Evolutionary conservation across 441 rosid genomes (phyloP), one percentile per base, ranked within the genome.

Genomic region (Metrosideros polymorpha): DNA sequence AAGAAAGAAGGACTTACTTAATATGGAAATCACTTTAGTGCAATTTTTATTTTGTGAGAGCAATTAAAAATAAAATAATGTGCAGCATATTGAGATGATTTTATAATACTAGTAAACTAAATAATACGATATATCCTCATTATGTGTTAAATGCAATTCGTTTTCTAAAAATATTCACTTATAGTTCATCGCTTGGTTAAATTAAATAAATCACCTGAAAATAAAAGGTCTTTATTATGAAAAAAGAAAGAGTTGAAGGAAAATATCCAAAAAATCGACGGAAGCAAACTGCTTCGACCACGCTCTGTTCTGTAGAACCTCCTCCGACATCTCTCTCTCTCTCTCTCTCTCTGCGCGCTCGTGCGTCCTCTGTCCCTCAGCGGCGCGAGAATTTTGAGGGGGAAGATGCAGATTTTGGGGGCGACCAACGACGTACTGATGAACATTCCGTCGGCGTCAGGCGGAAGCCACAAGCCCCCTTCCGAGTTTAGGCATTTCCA

Each of bases 381-480:
- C 7, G 29, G 17, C 87, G 55, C 39, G 76, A 24, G 59, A 56
- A 45, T 50, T 66, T 42, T 24, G 14, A 19, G 50, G 32, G 17
- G 17, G 10, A 22, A 4, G 29, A 79, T 89, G 95, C 92, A 86
- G 90, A 84, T 89, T 42, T 83, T 88, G 29, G 93, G 91, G 57
- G 90, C 71, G 35, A 82, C 87, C 32, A 89, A 85, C 83, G 94
- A 94, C 39, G 91, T 86, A 8, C 76, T 89, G 86, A 89, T 87
- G 57, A 86, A 85, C 12, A 29, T 86, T 84, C 92, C 95, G 53
- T 89, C 93, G 9, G 76, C 89, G 29, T 91, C 91, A 51, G 84
- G 88, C 87, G 83, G 71, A 39, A 32, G 57, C 71, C 89, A 87
- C 87, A 76, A 85, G 57, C 88, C 87, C 77, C 55, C 47, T 66